Base-by-base conservation (phyloP, 257 asterid species). In the Nicotiana attenuata region DNA sequence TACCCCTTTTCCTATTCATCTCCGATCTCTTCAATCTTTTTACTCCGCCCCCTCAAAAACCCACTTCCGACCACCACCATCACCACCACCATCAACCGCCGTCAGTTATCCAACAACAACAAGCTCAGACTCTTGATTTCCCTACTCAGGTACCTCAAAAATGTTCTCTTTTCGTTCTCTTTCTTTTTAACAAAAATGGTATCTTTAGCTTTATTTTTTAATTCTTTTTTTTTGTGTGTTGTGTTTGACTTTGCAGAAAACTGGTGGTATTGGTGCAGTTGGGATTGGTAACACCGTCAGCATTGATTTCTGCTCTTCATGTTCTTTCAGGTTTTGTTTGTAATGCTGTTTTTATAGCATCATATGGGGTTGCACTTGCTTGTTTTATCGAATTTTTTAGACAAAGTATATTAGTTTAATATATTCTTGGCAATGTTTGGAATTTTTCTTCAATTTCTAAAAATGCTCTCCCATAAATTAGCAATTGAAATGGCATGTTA, bases 271-370 rank as follows among this genome's bases (percentile, higher is more conserved):
- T 17, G 89, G 88, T 35, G 88, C 83, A 16, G 83, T 86, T 85
- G 98, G 99, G 16, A 71, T 82, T 60, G 99, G 97, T 52, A 92
- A 94, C 86, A 90, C 99, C 9, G 94, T 96, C 81, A 90, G 75
- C 75, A 94, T 96, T 73, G 96, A 93, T 88, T 96, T 91, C 85
- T 96, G 99, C 77, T 86, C 98, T 77, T 96, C 99, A 56, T 96
- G 99, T 82, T 96, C 99, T 79, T 96, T 88, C 91, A 94, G 90
- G 99, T 96, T 64, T 60, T 19, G 14, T 60, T 76, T 45, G 16
- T 20, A 22, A 41, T 41, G 13, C 13, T 41, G 50, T 64, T 14
- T 2, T 28, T 60, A 13, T 10, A 24, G n/a, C 26, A 53, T 29
- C 83, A 60, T 73, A 24, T 38, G 17, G n/a, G 28, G 16, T 57